Conservation (phyloP, 2,329 filamentous ascomycete species). For the Helminthosporium solani region DNA sequence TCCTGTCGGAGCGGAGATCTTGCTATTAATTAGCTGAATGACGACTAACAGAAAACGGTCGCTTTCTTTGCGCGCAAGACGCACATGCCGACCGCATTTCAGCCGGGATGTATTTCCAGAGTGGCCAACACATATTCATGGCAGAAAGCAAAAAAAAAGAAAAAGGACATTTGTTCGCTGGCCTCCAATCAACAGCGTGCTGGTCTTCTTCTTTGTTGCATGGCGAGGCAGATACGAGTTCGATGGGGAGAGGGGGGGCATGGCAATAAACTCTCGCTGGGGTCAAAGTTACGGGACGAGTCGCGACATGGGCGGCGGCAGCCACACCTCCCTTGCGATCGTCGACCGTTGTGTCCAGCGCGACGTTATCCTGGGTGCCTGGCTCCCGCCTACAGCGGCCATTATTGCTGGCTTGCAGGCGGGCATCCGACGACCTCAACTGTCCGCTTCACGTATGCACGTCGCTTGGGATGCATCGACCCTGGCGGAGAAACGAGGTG, state of each 20-base stretch:
- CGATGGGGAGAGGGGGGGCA: constrained; percentile 1
- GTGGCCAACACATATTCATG: not conserved
- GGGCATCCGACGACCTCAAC: not conserved
- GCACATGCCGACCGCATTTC: constrained; percentile 30
- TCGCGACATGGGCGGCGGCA: constrained; percentile 29
- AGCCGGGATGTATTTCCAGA: constrained; percentile 15
- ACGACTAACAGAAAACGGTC: constrained; percentile 22
- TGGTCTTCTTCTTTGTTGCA: constrained; percentile 9
- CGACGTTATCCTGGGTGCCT: constrained; percentile 34
- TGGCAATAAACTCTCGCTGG: not conserved
- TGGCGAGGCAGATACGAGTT: constrained; percentile 4
- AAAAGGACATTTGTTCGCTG: constrained; percentile 6
- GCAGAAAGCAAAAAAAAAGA: constrained; percentile 4
- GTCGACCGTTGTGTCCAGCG: constrained; percentile 29
- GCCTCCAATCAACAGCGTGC: constrained; percentile 16
- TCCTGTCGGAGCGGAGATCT: not conserved
- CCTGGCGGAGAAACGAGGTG: not conserved
- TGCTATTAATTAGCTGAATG: not conserved
- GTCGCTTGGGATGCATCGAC: not conserved
- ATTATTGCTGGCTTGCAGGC: not conserved
- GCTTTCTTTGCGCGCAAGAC: constrained; percentile 8
- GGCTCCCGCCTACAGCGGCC: constrained; percentile 17
- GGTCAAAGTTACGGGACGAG: constrained; percentile 25
- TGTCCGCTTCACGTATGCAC: not conserved
- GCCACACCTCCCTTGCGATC: constrained; percentile 35